phyloP scores from a whole-genome alignment of 139 green algal species.

The Penium margaritaceum region DNA sequence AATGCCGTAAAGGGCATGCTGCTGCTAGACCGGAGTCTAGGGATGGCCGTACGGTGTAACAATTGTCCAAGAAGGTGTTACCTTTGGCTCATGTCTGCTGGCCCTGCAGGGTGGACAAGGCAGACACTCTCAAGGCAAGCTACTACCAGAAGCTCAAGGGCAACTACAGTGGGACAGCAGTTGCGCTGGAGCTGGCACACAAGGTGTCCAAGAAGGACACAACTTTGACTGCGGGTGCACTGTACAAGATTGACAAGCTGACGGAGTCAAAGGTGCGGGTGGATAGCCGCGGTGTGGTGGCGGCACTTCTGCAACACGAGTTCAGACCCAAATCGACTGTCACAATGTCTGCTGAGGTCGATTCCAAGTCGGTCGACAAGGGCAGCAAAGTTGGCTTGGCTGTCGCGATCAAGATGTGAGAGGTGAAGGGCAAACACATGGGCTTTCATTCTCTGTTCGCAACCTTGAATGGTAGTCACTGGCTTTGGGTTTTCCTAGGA shows the following conservation, averaged over 20 bases:
- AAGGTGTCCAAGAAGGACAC: slow-evolving; percentile 41
- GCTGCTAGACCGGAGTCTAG: no score
- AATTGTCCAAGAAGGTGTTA: no score
- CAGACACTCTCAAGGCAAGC: slow-evolving; percentile 37
- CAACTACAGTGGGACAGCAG: neutral
- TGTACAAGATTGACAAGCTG: slow-evolving; percentile 28
- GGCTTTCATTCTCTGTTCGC: no score
- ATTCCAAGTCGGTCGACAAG: slow-evolving; percentile 44
- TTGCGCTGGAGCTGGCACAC: slow-evolving; percentile 40
- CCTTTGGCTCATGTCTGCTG: no score
- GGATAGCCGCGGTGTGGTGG: slow-evolving; percentile 40
- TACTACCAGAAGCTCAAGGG: slow-evolving; percentile 41
- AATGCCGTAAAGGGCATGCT: no score
- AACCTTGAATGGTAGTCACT: no score
- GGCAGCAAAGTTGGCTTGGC: slow-evolving; percentile 40
- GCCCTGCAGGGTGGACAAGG: slow-evolving; percentile 47
- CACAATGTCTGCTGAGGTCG: slow-evolving; percentile 42
- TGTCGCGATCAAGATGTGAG: slow-evolving; percentile 32
- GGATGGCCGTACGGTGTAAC: no score
- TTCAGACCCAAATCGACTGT: slow-evolving; percentile 35
- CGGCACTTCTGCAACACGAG: slow-evolving; percentile 42
- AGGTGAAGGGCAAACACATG: no score
- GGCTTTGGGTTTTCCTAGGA: no score
- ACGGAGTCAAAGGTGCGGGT: slow-evolving; percentile 25
- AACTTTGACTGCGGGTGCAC: slow-evolving; percentile 32